Percentiles rank a stretch among this genome's conserved stretches.
Evolutionary conservation across 129 eudicot species (phyloP).

Genomic region (Helianthus tuberosus): DNA sequence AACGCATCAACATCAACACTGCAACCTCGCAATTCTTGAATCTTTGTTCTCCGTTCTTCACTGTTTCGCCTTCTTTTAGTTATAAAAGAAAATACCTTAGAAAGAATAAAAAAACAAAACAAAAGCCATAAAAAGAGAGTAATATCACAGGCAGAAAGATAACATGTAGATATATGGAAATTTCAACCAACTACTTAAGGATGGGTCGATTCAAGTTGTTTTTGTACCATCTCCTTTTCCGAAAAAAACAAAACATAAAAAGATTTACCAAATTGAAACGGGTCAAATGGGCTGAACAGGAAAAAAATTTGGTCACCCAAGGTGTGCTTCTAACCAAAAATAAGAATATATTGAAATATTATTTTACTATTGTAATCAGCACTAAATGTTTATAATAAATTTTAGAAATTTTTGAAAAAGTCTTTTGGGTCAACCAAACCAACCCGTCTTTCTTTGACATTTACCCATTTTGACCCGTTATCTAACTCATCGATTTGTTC

Average conservation of each 20-base stretch:
- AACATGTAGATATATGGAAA: neutral
- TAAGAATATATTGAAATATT: no score
- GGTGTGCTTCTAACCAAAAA: no score
- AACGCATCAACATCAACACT: constrained; percentile 22
- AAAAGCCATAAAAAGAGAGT: neutral
- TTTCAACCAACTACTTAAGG: neutral
- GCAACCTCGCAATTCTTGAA: constrained; percentile 5
- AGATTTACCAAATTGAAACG: neutral
- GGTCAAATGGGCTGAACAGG: neutral
- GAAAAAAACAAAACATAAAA: neutral
- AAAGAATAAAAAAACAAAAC: neutral
- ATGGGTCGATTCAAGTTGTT: neutral
- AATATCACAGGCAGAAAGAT: neutral
- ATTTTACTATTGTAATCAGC: no score
- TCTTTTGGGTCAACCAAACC: neutral
- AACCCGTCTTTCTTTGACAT: neutral
- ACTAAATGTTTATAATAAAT: no score
- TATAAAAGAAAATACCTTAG: neutral
- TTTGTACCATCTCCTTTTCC: neutral
- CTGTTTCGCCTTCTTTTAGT: constrained; percentile 37
- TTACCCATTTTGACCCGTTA: constrained; percentile 9
- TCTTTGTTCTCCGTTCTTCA: constrained; percentile 25
- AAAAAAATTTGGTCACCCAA: neutral
- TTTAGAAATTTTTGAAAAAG: neutral
- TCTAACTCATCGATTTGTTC: neutral